phyloP scores from a whole-genome alignment of 1,284 basidiomycete species.

The Prillingera fragicola region DNA sequence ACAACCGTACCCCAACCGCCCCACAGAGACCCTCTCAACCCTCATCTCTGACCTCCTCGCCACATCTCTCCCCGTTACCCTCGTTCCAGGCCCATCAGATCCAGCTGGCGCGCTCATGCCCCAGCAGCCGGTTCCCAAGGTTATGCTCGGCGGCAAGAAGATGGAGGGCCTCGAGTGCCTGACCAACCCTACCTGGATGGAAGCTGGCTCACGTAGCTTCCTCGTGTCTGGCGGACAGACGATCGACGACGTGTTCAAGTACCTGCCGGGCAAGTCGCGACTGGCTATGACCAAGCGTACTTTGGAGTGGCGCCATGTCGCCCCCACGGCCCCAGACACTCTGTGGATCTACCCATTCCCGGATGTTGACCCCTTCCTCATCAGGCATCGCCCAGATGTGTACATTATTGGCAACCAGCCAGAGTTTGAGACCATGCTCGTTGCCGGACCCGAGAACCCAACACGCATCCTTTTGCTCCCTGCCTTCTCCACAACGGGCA shows the following conservation, averaged over 20 bases:
- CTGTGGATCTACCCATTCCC: constrained; percentile 96
- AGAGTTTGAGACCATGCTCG: constrained; percentile 66
- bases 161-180: constrained; percentile 64
- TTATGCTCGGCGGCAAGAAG: constrained; percentile 73
- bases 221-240: constrained; percentile 86
- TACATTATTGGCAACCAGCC: constrained; percentile 93
- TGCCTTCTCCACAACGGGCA: constrained; percentile 63
- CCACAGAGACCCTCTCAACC: constrained; percentile 63
- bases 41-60: constrained; percentile 66
- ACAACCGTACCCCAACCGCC: constrained; percentile 63
- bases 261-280: constrained; percentile 53
- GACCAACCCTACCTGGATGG: constrained; percentile 87
- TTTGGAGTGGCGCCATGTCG: constrained; percentile 88
- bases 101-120: constrained; percentile 84
- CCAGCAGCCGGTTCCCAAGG: constrained; percentile 85
- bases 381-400: constrained; percentile 75
- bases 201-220: constrained; percentile 55
- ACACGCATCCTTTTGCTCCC: constrained; percentile 78
- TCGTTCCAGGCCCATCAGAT: constrained; percentile 79
- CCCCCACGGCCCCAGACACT: constrained; percentile 96
- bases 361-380: constrained; percentile 80
- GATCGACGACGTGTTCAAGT: constrained; percentile 91
- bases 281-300: constrained; percentile 72
- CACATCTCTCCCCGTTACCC: constrained; percentile 67
- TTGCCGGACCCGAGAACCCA: constrained; percentile 50